A percentile compares a stretch with the other conserved stretches of the same genome.
Conservation (phyloP, 2,329 filamentous ascomycete genomes). For the Zymoseptoria tritici region DNA sequence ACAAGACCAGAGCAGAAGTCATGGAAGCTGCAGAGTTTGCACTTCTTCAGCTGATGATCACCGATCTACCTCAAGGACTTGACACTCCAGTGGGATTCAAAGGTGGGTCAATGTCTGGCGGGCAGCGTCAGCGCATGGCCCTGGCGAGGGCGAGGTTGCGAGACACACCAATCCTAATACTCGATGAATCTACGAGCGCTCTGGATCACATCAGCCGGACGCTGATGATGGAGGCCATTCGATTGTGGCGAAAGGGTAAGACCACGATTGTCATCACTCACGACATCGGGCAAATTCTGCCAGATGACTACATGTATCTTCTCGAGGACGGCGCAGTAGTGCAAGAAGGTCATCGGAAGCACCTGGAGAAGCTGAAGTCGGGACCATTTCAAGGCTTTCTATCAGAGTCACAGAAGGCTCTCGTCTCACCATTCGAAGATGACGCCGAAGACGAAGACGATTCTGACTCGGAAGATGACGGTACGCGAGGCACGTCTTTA, state of each 20-base stretch:
- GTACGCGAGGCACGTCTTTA: slow-evolving; percentile 15
- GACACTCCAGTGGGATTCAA: slow-evolving; percentile 63
- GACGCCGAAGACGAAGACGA: neutral
- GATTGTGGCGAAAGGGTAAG: slow-evolving; percentile 68
- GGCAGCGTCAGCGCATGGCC: slow-evolving; percentile 74
- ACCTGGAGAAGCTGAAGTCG: slow-evolving; percentile 39
- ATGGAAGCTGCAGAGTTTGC: slow-evolving; percentile 57
- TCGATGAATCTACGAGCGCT: slow-evolving; percentile 84
- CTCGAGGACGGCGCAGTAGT: slow-evolving; percentile 62
- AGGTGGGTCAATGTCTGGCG: slow-evolving; percentile 70
- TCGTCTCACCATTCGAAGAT: slow-evolving; percentile 13
- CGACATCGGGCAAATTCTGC: slow-evolving; percentile 67
- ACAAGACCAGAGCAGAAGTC: slow-evolving; percentile 50
- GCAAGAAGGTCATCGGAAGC: slow-evolving; percentile 58
- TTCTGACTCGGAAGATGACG: slow-evolving; percentile 1
- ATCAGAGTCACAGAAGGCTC: slow-evolving; percentile 15
- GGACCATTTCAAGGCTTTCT: slow-evolving; percentile 29
- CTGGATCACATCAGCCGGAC: slow-evolving; percentile 66
- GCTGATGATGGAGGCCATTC: slow-evolving; percentile 65
- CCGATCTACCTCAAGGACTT: slow-evolving; percentile 59
- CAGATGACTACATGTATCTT: slow-evolving; percentile 71
- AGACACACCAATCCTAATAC: slow-evolving; percentile 70
- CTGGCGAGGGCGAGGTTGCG: slow-evolving; percentile 71
- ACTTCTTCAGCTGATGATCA: slow-evolving; percentile 60
- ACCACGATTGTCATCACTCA: slow-evolving; percentile 94